These are phyloP conservation scores for Euryodendron excelsum DNA, from an alignment of 148 eudicot species.

Conservation along the genomic window DNA sequence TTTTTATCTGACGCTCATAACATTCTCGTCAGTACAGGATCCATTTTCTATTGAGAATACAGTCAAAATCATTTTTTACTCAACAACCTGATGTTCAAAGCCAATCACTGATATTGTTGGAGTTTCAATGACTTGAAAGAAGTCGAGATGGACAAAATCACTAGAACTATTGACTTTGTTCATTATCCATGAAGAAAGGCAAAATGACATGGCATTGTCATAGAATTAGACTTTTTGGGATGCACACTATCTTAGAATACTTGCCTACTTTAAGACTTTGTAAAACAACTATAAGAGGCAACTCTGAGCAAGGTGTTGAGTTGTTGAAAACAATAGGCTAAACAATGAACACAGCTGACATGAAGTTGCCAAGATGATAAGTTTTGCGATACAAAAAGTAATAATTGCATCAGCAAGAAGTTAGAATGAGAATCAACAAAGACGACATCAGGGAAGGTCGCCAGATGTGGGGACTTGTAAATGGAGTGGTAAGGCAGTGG, in stretches of 20 bases:
- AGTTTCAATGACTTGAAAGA: neutral
- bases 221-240: neutral
- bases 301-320: no score
- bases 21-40: neutral
- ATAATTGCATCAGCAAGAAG: neutral
- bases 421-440: neutral
- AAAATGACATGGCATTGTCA: neutral
- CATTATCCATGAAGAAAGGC: neutral
- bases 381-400: neutral
- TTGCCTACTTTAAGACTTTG: neutral
- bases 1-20: neutral
- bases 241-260: neutral
- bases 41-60: neutral
- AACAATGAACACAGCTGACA: neutral
- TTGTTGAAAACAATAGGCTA: no score
- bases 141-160: neutral
- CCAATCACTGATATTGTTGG: neutral
- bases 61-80: neutral
- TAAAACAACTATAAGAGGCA: neutral
- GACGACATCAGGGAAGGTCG: neutral
- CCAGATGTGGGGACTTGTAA: neutral
- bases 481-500: neutral
- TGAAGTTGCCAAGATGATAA: neutral
- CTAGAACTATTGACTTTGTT: neutral
- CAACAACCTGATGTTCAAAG: neutral